Base-by-base conservation (phyloP, 2,329 filamentous ascomycete species). In the Trichoderma breve region DNA sequence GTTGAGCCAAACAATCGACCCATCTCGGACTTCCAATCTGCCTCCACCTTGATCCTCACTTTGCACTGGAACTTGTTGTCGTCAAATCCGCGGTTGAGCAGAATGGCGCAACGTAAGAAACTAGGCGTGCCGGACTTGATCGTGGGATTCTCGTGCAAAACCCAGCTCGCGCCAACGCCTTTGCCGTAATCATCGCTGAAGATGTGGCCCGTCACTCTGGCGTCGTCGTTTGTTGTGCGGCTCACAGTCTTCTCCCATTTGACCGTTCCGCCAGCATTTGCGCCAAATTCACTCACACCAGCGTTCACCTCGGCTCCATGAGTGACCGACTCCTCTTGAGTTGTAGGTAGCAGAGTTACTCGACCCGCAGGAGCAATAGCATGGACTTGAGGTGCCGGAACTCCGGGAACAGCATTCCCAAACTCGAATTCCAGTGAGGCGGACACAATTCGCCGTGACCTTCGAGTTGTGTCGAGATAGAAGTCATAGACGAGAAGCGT, bases 21-120 rank as follows among this genome's bases (percentile, higher is more conserved):
- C 21, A 79, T 61, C n/a, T 77, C 75, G 0, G 77, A 76, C 55
- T 75, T 77, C 60, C 77, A 78, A 15, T 81, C 79, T 1, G 76
- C 78, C 34, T 74, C 74, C 6, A 74, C 78, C 55, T 75, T 65
- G 69, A 81, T 75, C 21, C 74, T 76, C 57, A 80, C 73, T n/a
- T 63, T 74, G 62, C 78, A 79, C 43, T 76, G 65, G 39, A 81
- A 81, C 1, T 74, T 73, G 14, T 73, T 74, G 2, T 80, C 75
- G 24, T 77, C 74, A 14, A 63, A 72, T 6, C 71, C 71, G 21
- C 71, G 66, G n/a, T 72, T 72, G 28, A 72, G 43, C 18, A 72
- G 32, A 32, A 72, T 70, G 4, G 71, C 71, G 55, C 71, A 72
- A 6, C 71, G 71, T 30, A 72, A 28, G 55, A 72, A 66, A 24